Base-by-base conservation (phyloP, 2,329 filamentous ascomycete species). In the Aspergillus intermedius region DNA sequence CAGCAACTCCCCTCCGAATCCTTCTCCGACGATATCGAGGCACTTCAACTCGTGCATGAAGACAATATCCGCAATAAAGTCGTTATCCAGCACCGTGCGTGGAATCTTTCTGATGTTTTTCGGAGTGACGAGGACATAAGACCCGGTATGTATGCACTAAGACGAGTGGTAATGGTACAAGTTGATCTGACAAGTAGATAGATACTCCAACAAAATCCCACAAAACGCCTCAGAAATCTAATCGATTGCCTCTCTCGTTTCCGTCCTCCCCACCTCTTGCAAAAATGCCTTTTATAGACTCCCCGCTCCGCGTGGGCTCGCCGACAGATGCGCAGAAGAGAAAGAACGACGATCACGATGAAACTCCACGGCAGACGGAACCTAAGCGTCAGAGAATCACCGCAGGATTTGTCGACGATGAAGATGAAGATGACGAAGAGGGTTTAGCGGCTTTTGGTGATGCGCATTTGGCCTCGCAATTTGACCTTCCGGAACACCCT, bases 71-170 rank as follows among this genome's bases (percentile, higher is more conserved):
- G 60, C 39, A 68, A 67, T 45, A 62, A 65, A 52, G 57, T 71
- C 13, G 67, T 72, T 32, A 72, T 72, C n/a, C 69, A 71, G 52
- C 68, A 71, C 46, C 65, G 70, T 5, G 60, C 68, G 32, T 72
- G 70, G 70, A 65, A 69, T 48, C 44, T 72, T 17, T 68, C 66
- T 4, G 69, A 72, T 57, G 62, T 69, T 5, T 72, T 72, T 53
- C 62, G 65, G 22, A 72, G 70, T 51, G 69, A 72, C 57, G 70
- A 71, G 49, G 67, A 71, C 44, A 58, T 65, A 57, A 63, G 56
- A 54, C 61, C 62, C 49, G 59, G 69, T 72, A 54, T 22, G 60
- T 40, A 2, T 40, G 37, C 37, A 40, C 12, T 12, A 10, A 10
- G 10, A 42, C 9, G 10, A 25, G 8, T 30, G 3, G 13, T 6